A percentile compares a stretch with the other conserved stretches of the same genome.
These are phyloP conservation scores for Termitomyces bulborhizus DNA, from an alignment of 768 basidiomycete genomes.

Conservation along the genomic window DNA sequence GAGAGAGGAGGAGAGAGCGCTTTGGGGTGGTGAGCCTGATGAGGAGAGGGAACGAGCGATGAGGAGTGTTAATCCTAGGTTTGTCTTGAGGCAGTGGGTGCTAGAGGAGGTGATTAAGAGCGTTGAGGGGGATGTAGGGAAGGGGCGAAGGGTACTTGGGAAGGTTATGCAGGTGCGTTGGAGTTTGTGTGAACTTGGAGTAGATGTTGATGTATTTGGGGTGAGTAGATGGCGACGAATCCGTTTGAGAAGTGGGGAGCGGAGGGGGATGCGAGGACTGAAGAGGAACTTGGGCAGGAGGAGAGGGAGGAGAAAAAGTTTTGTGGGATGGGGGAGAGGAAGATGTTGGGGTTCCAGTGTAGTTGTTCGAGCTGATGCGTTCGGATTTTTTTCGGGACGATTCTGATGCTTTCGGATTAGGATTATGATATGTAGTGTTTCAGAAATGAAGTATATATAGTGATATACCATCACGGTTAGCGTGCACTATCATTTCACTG, in stretches of 20 bases:
- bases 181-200: background rate
- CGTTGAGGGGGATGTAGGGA: constrained; percentile 59
- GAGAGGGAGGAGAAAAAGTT: constrained; percentile 64
- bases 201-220: background rate
- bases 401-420: background rate
- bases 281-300: constrained; percentile 48
- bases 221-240: constrained; percentile 72
- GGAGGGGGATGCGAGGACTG: constrained; percentile 37
- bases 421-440: no score
- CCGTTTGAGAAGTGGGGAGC: constrained; percentile 90
- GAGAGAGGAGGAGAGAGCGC: constrained; percentile 38
- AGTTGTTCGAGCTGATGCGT: constrained; percentile 72
- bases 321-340: constrained; percentile 72
- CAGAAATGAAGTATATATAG: no score
- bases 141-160: constrained; percentile 62
- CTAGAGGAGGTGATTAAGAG: constrained; percentile 86
- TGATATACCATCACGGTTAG: no score
- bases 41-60: constrained; percentile 43
- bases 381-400: background rate
- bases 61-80: constrained; percentile 75
- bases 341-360: constrained; percentile 86
- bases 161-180: constrained; percentile 75
- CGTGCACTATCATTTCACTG: no score
- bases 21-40: constrained; percentile 32
- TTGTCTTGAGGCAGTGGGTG: constrained; percentile 93